Evolutionary conservation across 805 yeast genomes (phyloP).

Genomic region (Yarrowia alimentaria): DNA sequence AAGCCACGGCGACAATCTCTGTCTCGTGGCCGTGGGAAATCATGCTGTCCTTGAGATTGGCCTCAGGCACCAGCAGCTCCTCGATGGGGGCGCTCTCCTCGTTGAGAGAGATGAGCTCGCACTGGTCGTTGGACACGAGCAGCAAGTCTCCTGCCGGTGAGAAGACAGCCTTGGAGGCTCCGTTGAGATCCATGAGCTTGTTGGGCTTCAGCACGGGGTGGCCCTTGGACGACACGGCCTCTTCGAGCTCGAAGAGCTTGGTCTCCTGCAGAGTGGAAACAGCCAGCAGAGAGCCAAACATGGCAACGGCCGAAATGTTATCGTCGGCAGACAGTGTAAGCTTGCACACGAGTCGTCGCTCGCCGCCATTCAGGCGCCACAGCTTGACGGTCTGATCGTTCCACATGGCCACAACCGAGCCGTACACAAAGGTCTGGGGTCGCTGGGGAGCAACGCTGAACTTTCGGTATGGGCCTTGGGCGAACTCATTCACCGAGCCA

Average conservation of each 20-base stretch:
- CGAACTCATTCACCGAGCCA: conserved; percentile 64
- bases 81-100: conserved; percentile 18
- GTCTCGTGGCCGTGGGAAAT: conserved; percentile 52
- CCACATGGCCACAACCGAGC: conserved; percentile 64
- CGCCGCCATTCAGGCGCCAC: conserved; percentile 48
- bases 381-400: conserved; percentile 76
- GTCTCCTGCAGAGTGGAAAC: conserved; percentile 69
- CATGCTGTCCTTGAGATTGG: conserved; percentile 27
- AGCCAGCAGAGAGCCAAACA: conserved; percentile 62
- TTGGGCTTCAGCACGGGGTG: conserved; percentile 41
- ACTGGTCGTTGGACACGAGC: neutral
- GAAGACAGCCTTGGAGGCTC: conserved; percentile 2
- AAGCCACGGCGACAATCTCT: conserved; percentile 51
- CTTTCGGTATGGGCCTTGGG: conserved; percentile 68
- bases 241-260: conserved; percentile 64
- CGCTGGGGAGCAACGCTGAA: conserved; percentile 60
- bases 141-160: conserved; percentile 10
- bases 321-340: conserved; percentile 71
- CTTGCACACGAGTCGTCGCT: conserved; percentile 57
- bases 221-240: conserved; percentile 33
- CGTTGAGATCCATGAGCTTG: conserved; percentile 24
- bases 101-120: conserved; percentile 32
- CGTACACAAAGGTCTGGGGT: conserved; percentile 52
- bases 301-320: conserved; percentile 67
- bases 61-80: conserved; percentile 29